Evolutionary conservation across 768 basidiomycete species (phyloP).

Genomic region (Symmetrospora coprosmae): DNA sequence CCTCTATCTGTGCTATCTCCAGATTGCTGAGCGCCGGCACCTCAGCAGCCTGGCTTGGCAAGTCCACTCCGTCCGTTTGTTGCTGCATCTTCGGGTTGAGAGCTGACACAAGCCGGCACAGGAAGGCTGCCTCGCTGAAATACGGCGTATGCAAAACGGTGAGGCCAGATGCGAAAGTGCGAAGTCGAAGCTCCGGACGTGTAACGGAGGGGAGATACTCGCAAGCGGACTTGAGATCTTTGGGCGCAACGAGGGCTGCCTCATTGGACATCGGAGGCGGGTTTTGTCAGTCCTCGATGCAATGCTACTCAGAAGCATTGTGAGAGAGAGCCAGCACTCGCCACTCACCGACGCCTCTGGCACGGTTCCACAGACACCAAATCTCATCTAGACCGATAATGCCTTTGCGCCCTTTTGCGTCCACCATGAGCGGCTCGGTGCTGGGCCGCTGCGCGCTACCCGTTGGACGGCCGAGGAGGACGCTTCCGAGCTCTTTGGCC

Average conservation of each 20-base stretch:
- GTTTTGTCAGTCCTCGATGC: no score
- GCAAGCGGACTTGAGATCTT: conserved; percentile 63
- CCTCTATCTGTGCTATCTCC: conserved; percentile 58
- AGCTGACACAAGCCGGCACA: conserved; percentile 49
- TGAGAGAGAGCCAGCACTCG: no score
- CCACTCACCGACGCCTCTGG: conserved; percentile 27
- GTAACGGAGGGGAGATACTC: conserved; percentile 56
- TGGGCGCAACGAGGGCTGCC: conserved; percentile 73
- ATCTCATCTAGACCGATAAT: conserved; percentile 30
- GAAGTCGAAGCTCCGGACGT: conserved; percentile 50
- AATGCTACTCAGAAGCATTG: no score
- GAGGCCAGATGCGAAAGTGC: conserved; percentile 59
- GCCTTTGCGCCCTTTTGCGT: conserved; percentile 14
- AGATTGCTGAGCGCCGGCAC: conserved; percentile 43
- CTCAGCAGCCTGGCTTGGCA: background rate
- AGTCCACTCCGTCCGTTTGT: background rate
- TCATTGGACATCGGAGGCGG: background rate
- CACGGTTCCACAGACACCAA: conserved; percentile 33
- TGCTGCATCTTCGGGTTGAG: conserved; percentile 37
- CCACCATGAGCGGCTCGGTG: conserved; percentile 1
- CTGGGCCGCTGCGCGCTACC: conserved; percentile 10
- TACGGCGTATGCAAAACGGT: conserved; percentile 69
- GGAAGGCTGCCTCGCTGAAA: conserved; percentile 56
- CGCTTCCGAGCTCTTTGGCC: conserved; percentile 61
- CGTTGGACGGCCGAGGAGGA: conserved; percentile 46